A percentile compares a stretch with the other conserved stretches of the same genome.
These are phyloP conservation scores for Ascochyta viciae-villosae DNA, from an alignment of 2,329 filamentous ascomycete species.

Conservation along the genomic window DNA sequence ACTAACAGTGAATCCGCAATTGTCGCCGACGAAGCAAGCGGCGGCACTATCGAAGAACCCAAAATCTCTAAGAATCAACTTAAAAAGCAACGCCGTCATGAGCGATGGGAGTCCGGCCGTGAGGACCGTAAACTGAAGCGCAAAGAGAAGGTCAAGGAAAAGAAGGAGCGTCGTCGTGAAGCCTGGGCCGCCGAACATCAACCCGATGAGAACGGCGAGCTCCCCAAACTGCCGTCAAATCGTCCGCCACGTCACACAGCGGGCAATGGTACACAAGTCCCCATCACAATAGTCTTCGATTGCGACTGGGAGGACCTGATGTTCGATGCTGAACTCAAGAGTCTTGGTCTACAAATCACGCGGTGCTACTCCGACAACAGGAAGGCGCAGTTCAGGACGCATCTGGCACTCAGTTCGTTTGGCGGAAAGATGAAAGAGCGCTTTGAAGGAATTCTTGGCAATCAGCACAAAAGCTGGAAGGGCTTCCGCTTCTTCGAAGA, in stretches of 20 bases:
- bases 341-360: slow-evolving; percentile 82
- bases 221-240: slow-evolving; percentile 24
- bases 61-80: slow-evolving; percentile 82
- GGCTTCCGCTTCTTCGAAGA: slow-evolving; percentile 75
- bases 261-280: slow-evolving; percentile 64
- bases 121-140: slow-evolving; percentile 63
- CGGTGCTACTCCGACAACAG: slow-evolving; percentile 89
- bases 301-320: slow-evolving; percentile 93
- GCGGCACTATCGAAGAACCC: slow-evolving; percentile 19
- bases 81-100: slow-evolving; percentile 76
- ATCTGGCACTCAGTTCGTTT: slow-evolving; percentile 81
- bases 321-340: slow-evolving; percentile 84
- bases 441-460: slow-evolving; percentile 76
- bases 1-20: slow-evolving; percentile 20
- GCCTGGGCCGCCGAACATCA: slow-evolving; percentile 52
- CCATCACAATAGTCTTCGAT: slow-evolving; percentile 84
- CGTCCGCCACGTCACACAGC: slow-evolving; percentile 29
- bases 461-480: slow-evolving; percentile 80
- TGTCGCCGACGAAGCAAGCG: slow-evolving; percentile 11
- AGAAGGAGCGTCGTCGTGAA: slow-evolving; percentile 59
- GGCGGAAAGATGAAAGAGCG: slow-evolving; percentile 75
- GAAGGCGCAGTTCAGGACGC: slow-evolving; percentile 69
- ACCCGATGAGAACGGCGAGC: slow-evolving; percentile 29
- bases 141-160: slow-evolving; percentile 63
- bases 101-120: slow-evolving; percentile 78